A percentile compares a stretch with the other conserved stretches of the same genome.
These are phyloP conservation scores for Clathrus columnatus DNA, from an alignment of 768 basidiomycete species.

Conservation along the genomic window DNA sequence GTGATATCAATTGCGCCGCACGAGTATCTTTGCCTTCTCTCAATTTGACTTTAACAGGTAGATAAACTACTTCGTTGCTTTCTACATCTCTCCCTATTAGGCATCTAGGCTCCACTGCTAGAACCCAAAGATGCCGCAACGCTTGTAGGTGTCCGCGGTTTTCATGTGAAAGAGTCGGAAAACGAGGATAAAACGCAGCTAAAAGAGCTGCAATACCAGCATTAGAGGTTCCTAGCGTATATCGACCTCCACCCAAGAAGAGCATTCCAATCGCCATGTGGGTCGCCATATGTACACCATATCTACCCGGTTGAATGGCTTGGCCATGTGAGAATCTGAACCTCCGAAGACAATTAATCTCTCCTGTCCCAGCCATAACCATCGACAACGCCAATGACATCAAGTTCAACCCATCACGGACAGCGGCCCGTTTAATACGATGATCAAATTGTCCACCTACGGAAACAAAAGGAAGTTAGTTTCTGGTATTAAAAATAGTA, in stretches of 20 bases:
- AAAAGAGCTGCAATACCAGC: conserved; percentile 87
- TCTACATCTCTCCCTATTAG: conserved; percentile 89
- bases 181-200: conserved; percentile 87
- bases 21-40: conserved; percentile 54
- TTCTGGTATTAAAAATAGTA: conserved; percentile 3
- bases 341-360: conserved; percentile 79
- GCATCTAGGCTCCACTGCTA: conserved; percentile 92
- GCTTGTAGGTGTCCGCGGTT: conserved; percentile 90
- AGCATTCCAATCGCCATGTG: conserved; percentile 87
- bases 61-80: conserved; percentile 80
- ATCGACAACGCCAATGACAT: conserved; percentile 81
- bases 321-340: conserved; percentile 87
- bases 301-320: conserved; percentile 48
- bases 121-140: conserved; percentile 89
- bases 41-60: conserved; percentile 83
- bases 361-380: conserved; percentile 97
- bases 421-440: conserved; percentile 78
- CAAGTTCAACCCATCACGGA: conserved; percentile 80
- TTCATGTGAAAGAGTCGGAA: conserved; percentile 68
- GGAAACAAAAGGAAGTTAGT: conserved; percentile 1
- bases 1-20: conserved; percentile 78
- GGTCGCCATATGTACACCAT: conserved; percentile 83
- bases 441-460: conserved; percentile 75
- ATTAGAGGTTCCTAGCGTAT: conserved; percentile 86
- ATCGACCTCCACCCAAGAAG: conserved; percentile 89